Evolutionary conservation across 495 filamentous ascomycete genomes (phyloP), one percentile per base, ranked within the genome.

Genomic region (Penicillium parvum): DNA sequence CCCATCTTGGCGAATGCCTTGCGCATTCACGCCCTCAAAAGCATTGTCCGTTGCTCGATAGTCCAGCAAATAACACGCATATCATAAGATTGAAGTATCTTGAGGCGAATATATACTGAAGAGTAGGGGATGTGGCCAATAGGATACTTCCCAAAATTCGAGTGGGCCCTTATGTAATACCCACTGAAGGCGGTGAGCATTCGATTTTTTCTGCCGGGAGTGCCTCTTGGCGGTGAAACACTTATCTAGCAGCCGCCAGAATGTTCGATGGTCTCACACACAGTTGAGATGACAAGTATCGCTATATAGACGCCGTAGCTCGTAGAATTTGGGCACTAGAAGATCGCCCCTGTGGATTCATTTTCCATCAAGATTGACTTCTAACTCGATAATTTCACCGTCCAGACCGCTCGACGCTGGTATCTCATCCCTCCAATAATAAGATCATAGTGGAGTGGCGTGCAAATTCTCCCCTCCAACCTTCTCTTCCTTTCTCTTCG

Each of bases 401-500:
- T 28, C 16, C 38, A 50, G 49, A 49, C 47, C 55, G 52, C 38
- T 47, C 16, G 34, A 49, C 44, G 32, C 42, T 45, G 47, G 45
- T 52, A 47, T 52, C 48, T 34, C 43, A 39, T 55, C 51, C 53
- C 57, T 35, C 52, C 52, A 50, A 50, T 53, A 48, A 58, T 50
- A 59, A n/a, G n/a, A n/a, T n/a, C n/a, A 51, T 50, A 60, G 53
- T 60, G 51, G 57, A 58, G 57, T 61, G 57, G 57, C 57, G 57
- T 64, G 65, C 67, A 67, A 66, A 69, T 68, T 72, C 60, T 60
- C 53, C 64, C 64, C 63, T 61, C 61, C 56, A 50, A 49, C 54
- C 49, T 49, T 58, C 52, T 43, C 45, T 55, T 53, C 51, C 29
- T 49, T 45, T 53, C 55, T 56, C 43, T 53, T 37, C 53, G 18